Evolutionary conservation across 1,139 yeast genomes (phyloP).

Genomic region (Debaryomycetaceae sp.): DNA sequence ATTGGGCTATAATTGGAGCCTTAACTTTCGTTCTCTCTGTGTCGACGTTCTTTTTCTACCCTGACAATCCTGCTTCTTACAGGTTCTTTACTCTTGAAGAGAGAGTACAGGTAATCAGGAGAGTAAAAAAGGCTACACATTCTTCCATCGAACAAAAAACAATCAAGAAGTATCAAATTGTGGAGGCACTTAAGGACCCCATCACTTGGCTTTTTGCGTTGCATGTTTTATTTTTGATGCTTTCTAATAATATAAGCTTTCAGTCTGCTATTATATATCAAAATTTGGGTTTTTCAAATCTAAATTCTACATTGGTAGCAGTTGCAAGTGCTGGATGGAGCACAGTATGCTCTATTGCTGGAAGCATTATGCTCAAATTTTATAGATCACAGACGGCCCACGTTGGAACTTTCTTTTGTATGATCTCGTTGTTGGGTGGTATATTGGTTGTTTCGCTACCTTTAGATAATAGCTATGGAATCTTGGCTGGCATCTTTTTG

Average conservation of each 20-base stretch:
- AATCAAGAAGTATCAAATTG: constrained; percentile 40
- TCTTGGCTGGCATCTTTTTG: constrained; percentile 21
- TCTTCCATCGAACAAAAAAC: constrained; percentile 42
- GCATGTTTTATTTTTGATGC: constrained; percentile 36
- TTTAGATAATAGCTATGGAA: constrained; percentile 37
- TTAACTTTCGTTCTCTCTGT: constrained; percentile 31
- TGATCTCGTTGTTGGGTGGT: constrained; percentile 36
- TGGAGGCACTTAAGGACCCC: constrained; percentile 45
- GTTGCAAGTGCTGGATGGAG: constrained; percentile 50
- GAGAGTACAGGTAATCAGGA: constrained; percentile 42
- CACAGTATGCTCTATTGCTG: constrained; percentile 25
- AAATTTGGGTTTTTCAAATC: constrained; percentile 17
- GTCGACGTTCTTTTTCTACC: constrained; percentile 30
- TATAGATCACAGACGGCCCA: constrained; percentile 17
- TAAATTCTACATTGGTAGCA: constrained; percentile 47
- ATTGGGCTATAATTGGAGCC: constrained; percentile 43
- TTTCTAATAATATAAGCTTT: constrained; percentile 47
- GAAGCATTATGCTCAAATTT: constrained; percentile 29
- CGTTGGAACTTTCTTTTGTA: constrained; percentile 14
- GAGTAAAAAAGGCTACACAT: constrained; percentile 36
- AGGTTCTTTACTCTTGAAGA: constrained; percentile 34
- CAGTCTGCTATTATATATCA: constrained; percentile 43
- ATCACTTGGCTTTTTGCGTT: constrained; percentile 42
- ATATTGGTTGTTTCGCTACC: constrained; percentile 42
- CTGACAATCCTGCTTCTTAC: constrained; percentile 42